Base-by-base conservation (phyloP, 495 filamentous ascomycete species). In the Penicillium daleae region DNA sequence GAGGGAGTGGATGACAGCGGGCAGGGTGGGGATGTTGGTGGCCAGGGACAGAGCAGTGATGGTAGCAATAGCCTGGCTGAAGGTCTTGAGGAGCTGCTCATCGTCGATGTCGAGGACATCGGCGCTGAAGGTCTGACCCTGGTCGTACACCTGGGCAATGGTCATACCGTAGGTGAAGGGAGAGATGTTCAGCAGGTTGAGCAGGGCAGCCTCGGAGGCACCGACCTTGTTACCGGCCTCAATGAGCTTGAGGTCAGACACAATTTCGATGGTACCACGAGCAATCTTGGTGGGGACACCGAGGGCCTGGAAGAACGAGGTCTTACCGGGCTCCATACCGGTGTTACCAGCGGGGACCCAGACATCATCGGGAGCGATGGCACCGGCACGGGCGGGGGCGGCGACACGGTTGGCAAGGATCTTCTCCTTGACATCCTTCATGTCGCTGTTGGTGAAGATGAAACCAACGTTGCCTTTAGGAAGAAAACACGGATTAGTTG, bases 201-300 rank as follows among this genome's bases (percentile, higher is more conserved):
- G 88, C 63, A 99, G 86, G 70, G 93, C 94, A 69, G 95, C 94
- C 86, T 99, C 95, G 76, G 95, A 99, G 75, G 95, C 90, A 77
- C 96, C 95, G 84, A 99, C 95, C 85, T 97, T 97, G 84, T 40
- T 83, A 60, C 89, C 89, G 63, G 91, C 88, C 83, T 97, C 92
- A 81, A 97, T 90, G 72, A 99, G 89, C 90, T 97, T 98, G 74
- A 99, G 84, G 74, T 99, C 95, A 71, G 89, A 87, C 57, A 93
- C 97, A 79, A 99, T 99, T 93, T 99, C 95, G 78, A 99, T 98
- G 84, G 95, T 99, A 93, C 95, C 95, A 96, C 95, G 96, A 73
- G 95, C 95, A 82, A 99, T 99, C 91, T 99, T 99, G 85, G 95
- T 99, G 76, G 95, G 95, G 80, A 99, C 92, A 91, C 95, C 95